Evolutionary conservation across 257 asterid genomes (phyloP).

Genomic region (Ehretia macrophylla): DNA sequence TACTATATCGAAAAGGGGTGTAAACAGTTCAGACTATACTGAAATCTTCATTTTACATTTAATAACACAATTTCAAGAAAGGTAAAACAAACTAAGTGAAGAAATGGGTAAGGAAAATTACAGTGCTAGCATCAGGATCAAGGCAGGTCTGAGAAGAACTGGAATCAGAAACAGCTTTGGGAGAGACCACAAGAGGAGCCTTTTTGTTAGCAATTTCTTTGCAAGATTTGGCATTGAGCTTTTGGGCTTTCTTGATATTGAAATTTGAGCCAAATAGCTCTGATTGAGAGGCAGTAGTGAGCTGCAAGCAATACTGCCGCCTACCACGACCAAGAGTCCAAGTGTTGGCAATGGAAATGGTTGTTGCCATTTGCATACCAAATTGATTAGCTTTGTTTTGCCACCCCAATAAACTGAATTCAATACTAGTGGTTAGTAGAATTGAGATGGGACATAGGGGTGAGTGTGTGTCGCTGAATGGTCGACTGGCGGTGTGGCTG

Average conservation of each 20-base stretch:
- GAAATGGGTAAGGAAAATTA: constrained; percentile 16
- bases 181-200: constrained; percentile 41
- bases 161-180: constrained; percentile 61
- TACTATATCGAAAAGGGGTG: too few species aligned
- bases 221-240: constrained; percentile 3
- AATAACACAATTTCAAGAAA: too few species aligned
- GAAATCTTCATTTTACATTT: too few species aligned
- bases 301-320: not conserved
- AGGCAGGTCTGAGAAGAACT: constrained; percentile 53
- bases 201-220: constrained; percentile 6
- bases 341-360: not conserved
- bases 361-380: not conserved
- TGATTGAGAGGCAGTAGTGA: constrained; percentile 34
- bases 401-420: not conserved
- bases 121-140: constrained; percentile 60
- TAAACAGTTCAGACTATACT: too few species aligned
- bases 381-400: too few species aligned
- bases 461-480: too few species aligned
- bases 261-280: constrained; percentile 36
- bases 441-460: too few species aligned
- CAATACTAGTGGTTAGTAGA: too few species aligned
- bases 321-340: not conserved
- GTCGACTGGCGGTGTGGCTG: too few species aligned
- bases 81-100: too few species aligned
- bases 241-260: constrained; percentile 10